Evolutionary conservation across 2,329 filamentous ascomycete species (phyloP), one percentile per base, ranked within the genome.

Genomic region (Dothideomycetidae sp.): DNA sequence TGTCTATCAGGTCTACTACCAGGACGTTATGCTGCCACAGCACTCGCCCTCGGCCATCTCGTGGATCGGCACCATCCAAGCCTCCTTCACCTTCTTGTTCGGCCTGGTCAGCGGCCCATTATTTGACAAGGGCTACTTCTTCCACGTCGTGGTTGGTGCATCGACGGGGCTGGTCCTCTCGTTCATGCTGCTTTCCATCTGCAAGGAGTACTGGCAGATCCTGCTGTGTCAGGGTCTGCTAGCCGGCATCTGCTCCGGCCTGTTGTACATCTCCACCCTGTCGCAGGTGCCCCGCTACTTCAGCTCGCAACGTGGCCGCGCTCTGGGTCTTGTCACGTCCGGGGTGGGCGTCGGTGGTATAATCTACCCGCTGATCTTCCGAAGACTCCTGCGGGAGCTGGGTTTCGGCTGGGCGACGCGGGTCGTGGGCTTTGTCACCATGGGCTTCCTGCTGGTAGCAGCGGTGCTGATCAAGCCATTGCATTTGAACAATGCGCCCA

Each of bases 241-340:
- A 41, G 57, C 67, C 44, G 72, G 72, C 1, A 36, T 75, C 0
- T 67, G 66, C 3, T 53, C 51, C 7, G 61, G 65, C 3, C 46
- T 57, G 5, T 31, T 63, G 4, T 66, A 62, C 34, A 40, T 60
- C 2, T 62, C 64, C 2, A 51, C 49, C 17, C 50, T 64, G 2
- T 57, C 60, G 5, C 48, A 65, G 29, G 48, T 65, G 4, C 47
- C 54, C 0, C 53, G 56, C 26, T 66, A 62, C 46, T 66, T 66
- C 44, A 40, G 43, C 12, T 53, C 46, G 29, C 55, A 54, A 35
- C 51, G 58, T n/a, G 58, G 60, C 10, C 46, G 63, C 3, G 66
- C 61, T 10, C 58, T 61, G 29, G 63, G 63, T 1, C 51, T 67
- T 10, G 59, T 60, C 0, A 54, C 60, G 0, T 53, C 55, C 0